These are phyloP conservation scores for Diaporthe sp. DNA, from an alignment of 2,329 filamentous ascomycete genomes.

Conservation along the genomic window DNA sequence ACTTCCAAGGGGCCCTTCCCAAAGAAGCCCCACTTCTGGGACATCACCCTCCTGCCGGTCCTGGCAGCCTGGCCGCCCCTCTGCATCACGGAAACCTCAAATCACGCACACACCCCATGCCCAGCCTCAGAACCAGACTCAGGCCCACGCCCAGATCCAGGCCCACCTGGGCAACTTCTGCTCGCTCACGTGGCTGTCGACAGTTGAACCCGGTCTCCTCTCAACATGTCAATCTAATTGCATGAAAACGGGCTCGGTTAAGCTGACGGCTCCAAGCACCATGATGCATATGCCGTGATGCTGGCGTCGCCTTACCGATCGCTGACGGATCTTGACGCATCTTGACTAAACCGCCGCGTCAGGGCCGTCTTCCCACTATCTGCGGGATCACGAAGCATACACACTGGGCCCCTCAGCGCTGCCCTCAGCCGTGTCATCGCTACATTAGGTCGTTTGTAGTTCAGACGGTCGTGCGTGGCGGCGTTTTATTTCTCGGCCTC, in stretches of 20 bases:
- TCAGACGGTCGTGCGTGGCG: slow-evolving; percentile 8
- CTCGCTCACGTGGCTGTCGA: slow-evolving; percentile 27
- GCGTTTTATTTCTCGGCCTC: slow-evolving; percentile 28
- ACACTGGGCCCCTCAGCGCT: slow-evolving; percentile 25
- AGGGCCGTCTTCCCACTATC: background rate
- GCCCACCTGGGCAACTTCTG: slow-evolving; percentile 16
- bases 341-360: slow-evolving; percentile 11
- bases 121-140: background rate
- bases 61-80: slow-evolving; percentile 15
- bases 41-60: background rate
- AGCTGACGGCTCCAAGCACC: slow-evolving; percentile 26
- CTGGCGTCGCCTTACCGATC: slow-evolving; percentile 1
- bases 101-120: slow-evolving; percentile 23
- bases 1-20: background rate
- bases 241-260: slow-evolving; percentile 21
- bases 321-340: slow-evolving; percentile 25
- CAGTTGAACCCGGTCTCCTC: slow-evolving; percentile 17
- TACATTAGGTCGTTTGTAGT: slow-evolving; percentile 18
- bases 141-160: background rate
- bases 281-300: slow-evolving; percentile 13
- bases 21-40: background rate
- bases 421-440: slow-evolving; percentile 29
- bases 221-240: slow-evolving; percentile 24
- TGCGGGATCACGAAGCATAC: slow-evolving; percentile 15
- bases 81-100: slow-evolving; percentile 23